Base-by-base conservation (phyloP, 805 yeast genomes). In the Candida piceae region DNA sequence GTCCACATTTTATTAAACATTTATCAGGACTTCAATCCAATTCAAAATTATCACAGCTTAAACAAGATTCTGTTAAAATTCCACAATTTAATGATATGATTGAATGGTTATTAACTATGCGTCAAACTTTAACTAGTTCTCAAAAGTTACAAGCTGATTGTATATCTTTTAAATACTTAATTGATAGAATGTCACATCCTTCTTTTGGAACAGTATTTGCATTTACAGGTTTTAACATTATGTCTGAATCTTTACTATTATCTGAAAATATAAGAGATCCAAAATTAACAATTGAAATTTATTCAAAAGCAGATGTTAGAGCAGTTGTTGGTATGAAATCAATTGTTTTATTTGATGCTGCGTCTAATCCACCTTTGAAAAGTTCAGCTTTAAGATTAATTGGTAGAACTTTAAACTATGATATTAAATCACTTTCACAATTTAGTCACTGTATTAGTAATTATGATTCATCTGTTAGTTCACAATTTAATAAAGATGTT, bases 111-210 rank as follows among this genome's bases (percentile, higher is more conserved):
- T 52, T 58, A 16, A 58, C 69, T 1, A 64, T 77, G 25, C 40
- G 47, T 10, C 31, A 36, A 15, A 35, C 78, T 2, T 54, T 80
- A 24, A 53, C 68, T 1, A 63, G 64, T 1, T 58, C 80, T 0
- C 79, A 76, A 41, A 63, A 63, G 34, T 74, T 74, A 25, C 75
- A 74, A 29, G 66, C 76, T 35, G 70, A 72, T 2, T 71, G 76
- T 31, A 72, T 71, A 35, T 55, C 76, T 4, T 72, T 79, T 9
- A 63, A 68, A 32, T 69, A 64, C 45, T 64, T 77, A 34, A 58
- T 76, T 22, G 68, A 67, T 33, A 46, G 42, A 35, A 39, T 52
- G 18, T 32, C 42, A 7, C 36, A 48, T 18, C 46, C 50, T 1
- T 42, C 43, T 23, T 50, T 48, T 34, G 60, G 62, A 9, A 25